Percentiles rank a stretch among this genome's conserved stretches.
Conservation (phyloP, 2,329 filamentous ascomycete genomes). For the Alternaria arborescens region DNA sequence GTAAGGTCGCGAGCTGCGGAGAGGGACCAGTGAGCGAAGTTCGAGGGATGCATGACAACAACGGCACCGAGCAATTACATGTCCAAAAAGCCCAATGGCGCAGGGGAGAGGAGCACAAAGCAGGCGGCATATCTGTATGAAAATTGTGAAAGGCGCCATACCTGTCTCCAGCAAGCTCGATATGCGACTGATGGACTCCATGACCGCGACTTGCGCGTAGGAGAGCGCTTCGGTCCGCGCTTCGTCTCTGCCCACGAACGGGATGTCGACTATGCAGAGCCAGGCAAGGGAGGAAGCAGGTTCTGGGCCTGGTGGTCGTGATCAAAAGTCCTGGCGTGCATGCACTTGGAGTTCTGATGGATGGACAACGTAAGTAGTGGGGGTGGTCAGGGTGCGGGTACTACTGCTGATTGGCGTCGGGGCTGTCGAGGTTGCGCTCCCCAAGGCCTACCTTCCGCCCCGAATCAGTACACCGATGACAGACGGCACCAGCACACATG, state of each 20-base stretch:
- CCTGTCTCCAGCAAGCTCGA: slow-evolving; percentile 94
- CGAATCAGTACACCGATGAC: slow-evolving; percentile 14
- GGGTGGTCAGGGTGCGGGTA: slow-evolving; percentile 19
- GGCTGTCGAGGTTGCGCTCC: slow-evolving; percentile 1
- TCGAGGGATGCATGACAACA: slow-evolving; percentile 46
- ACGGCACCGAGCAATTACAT: slow-evolving; percentile 12
- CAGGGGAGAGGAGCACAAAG: slow-evolving; percentile 1
- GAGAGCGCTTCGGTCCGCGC: slow-evolving; percentile 22
- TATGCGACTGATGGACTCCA: slow-evolving; percentile 97
- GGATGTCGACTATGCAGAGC: slow-evolving; percentile 37
- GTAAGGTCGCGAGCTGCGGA: slow-evolving; percentile 89
- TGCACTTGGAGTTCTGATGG: slow-evolving; percentile 19
- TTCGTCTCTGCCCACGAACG: slow-evolving; percentile 23
- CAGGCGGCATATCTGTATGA: background rate
- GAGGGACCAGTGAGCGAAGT: slow-evolving; percentile 52
- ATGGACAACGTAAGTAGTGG: slow-evolving; percentile 17
- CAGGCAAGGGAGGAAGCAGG: slow-evolving; percentile 27
- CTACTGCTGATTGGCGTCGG: slow-evolving; percentile 14
- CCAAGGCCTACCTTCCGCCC: slow-evolving; percentile 3
- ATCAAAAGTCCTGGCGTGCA: slow-evolving; percentile 35
- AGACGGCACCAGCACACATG: slow-evolving; percentile 19
- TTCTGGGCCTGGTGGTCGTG: slow-evolving; percentile 30
- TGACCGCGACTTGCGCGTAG: slow-evolving; percentile 52
- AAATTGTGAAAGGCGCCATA: slow-evolving; percentile 53
- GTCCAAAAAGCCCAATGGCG: slow-evolving; percentile 13